Conservation (phyloP, 1,139 yeast species). For the Yamadazyma mexicana region DNA sequence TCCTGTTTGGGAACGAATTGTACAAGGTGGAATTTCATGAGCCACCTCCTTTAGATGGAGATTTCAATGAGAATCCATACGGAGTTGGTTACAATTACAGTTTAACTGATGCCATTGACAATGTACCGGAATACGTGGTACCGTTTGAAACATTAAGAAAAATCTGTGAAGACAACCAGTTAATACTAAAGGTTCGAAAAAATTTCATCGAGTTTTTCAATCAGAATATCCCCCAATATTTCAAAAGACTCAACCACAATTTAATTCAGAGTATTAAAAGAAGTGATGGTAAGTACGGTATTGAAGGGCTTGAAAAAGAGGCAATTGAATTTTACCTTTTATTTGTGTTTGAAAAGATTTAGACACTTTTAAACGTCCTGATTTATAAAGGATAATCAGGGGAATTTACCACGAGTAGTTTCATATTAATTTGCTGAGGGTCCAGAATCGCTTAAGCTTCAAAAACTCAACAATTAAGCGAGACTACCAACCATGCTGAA, state of each 20-base stretch:
- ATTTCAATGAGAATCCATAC: slow-evolving; percentile 64
- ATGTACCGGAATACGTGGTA: slow-evolving; percentile 96
- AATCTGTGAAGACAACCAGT: slow-evolving; percentile 79
- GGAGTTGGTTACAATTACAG: slow-evolving; percentile 84
- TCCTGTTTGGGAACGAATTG: slow-evolving; percentile 79
- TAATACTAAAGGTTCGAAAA: slow-evolving; percentile 70
- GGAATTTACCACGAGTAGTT: no score
- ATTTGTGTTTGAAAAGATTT: slow-evolving; percentile 69
- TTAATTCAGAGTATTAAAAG: slow-evolving; percentile 70
- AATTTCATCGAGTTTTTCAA: slow-evolving; percentile 83
- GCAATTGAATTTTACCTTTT: slow-evolving; percentile 82
- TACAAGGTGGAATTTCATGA: slow-evolving; percentile 79
- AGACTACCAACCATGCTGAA: no score
- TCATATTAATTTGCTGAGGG: no score
- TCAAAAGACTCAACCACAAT: slow-evolving; percentile 57
- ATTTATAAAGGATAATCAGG: no score
- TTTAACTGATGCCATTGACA: slow-evolving; percentile 89
- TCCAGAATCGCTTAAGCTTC: no score
- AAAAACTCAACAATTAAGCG: no score
- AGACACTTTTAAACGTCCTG: background rate
- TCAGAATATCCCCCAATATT: slow-evolving; percentile 71
- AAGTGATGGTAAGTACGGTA: slow-evolving; percentile 79
- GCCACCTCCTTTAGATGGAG: slow-evolving; percentile 71
- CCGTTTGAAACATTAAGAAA: slow-evolving; percentile 87
- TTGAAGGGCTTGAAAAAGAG: slow-evolving; percentile 87